phyloP scores from a whole-genome alignment of 257 asterid genomes.

The Solanum chiquidenum region DNA sequence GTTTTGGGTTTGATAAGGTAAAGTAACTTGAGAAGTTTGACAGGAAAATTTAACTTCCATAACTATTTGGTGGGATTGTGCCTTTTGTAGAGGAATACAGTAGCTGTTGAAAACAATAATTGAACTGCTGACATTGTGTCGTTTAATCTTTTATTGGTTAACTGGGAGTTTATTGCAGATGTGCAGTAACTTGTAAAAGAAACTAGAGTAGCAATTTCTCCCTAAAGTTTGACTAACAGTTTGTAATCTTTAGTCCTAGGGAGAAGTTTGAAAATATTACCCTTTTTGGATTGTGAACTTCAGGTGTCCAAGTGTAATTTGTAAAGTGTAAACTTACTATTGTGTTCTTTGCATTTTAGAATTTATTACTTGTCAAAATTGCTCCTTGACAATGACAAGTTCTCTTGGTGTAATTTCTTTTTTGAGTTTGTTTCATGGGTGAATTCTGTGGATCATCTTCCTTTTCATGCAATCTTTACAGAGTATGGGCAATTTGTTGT shows the following conservation, averaged over 20 bases:
- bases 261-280: not conserved
- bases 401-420: not conserved
- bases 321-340: not conserved
- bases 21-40: not conserved
- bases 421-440: not conserved
- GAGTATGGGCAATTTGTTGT: constrained; percentile 13
- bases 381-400: not conserved
- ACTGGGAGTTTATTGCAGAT: not conserved
- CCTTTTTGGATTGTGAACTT: not conserved
- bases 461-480: not conserved
- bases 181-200: not conserved
- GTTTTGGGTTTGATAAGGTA: not conserved
- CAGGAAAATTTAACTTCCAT: not conserved
- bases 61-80: not conserved
- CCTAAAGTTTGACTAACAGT: not conserved
- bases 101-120: not conserved
- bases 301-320: not conserved
- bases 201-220: not conserved
- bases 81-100: not conserved
- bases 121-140: not conserved
- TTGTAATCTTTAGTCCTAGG: not conserved
- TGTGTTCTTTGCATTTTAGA: not conserved
- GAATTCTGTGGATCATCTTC: not conserved
- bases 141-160: not conserved
- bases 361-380: not conserved